Evolutionary conservation across 75 land plant species (phyloP).

Genomic region (Pinus tabuliformis): DNA sequence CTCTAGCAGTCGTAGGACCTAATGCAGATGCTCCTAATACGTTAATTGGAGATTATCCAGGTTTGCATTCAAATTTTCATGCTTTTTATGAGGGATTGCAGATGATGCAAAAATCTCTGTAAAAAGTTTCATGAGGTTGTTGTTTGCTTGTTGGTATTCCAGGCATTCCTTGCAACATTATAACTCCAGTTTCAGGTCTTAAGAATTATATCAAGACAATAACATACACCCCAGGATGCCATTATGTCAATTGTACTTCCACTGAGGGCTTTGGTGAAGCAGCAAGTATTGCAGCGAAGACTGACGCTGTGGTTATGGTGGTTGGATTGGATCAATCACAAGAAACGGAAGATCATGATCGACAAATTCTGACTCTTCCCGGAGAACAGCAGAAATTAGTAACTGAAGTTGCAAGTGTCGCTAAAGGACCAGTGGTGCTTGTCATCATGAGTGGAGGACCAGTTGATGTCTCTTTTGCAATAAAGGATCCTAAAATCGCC

Average conservation of each 20-base stretch:
- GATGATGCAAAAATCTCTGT: no score
- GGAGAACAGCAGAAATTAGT: constrained; percentile 77
- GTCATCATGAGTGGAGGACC: constrained; percentile 90
- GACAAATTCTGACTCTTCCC: constrained; percentile 74
- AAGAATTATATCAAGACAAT: constrained; percentile 16
- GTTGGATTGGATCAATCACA: constrained; percentile 74
- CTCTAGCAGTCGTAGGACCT: constrained; percentile 78
- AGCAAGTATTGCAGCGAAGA: constrained; percentile 37
- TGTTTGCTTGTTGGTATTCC: constrained; percentile 4
- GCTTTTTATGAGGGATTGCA: not conserved
- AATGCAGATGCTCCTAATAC: constrained; percentile 46
- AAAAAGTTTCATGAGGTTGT: not conserved
- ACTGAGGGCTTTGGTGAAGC: constrained; percentile 46
- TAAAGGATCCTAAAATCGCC: constrained; percentile 35
- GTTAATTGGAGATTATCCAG: constrained; percentile 69
- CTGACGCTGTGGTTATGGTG: constrained; percentile 70
- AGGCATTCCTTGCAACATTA: constrained; percentile 76
- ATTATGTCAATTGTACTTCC: constrained; percentile 50
- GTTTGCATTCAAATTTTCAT: constrained; percentile 23
- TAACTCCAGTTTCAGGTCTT: constrained; percentile 51
- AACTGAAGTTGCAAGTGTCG: constrained; percentile 40
- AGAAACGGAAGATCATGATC: constrained; percentile 80
- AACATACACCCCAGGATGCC: constrained; percentile 63
- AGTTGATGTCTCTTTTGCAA: constrained; percentile 76
- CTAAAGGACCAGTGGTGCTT: constrained; percentile 60